Base-by-base conservation (phyloP, 139 green algal genomes). In the Chlorella vulgaris region DNA sequence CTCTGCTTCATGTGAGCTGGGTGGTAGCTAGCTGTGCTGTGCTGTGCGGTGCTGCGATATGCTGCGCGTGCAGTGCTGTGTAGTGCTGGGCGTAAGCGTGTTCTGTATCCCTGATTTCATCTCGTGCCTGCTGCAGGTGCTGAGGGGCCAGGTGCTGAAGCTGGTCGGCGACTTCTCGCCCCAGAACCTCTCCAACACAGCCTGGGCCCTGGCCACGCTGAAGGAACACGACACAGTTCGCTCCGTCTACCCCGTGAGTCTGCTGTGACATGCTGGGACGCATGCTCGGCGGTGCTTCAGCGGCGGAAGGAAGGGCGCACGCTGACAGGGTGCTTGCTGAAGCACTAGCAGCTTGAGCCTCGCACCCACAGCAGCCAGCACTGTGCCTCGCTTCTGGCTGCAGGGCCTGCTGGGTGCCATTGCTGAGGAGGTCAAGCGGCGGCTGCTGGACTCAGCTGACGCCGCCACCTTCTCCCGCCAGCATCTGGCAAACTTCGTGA, bases 151-250 rank as follows among this genome's bases (percentile, higher is more conserved):
- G 4, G 77, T 79, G 0, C 21, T 51, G 28, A 35, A 47, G 8
- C 50, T 66, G 60, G 71, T 89, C 33, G 28, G 8, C 7, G 66
- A 84, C 21, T 90, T 86, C 65, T 75, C 65, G 58, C 86, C 88
- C 4, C 88, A 91, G 70, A 89, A 91, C 69, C 60, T 86, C 24
- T 79, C 58, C 50, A 92, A 92, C 84, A 85, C 77, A 3, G 66
- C 74, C 21, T 92, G 88, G 88, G 76, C 77, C 22, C 58, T 92
- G 76, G 88, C 86, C 26, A 88, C 82, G 5, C 67, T 91, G 40
- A 81, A 83, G 51, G 38, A 82, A 47, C 53, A 26, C 4, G 38
- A 65, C 22, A 4, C 51, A 3, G 78, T 83, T 24, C 43, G 47
- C 28, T 7, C 67, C 31, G 53, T 77, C n/a, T n/a, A 78, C 67